phyloP scores from a whole-genome alignment of 495 filamentous ascomycete species.

The Podospora anserina region DNA sequence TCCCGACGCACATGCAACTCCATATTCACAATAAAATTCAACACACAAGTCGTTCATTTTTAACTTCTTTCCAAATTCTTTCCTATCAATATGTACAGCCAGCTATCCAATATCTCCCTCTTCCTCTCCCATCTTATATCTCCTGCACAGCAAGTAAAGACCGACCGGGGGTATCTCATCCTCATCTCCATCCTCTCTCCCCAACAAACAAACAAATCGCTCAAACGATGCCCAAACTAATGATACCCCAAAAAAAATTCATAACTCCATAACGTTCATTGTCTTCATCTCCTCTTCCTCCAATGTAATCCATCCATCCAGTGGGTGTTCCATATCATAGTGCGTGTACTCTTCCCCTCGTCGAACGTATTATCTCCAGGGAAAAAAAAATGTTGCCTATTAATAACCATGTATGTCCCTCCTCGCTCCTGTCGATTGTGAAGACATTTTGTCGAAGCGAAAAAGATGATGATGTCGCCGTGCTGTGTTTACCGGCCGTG shows the following conservation, averaged over 20 bases:
- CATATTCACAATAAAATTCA: background rate
- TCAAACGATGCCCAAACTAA: slow-evolving; percentile 3
- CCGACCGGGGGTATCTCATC: background rate
- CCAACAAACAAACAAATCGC: background rate
- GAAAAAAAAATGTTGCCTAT: background rate
- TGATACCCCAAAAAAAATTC: slow-evolving; percentile 4
- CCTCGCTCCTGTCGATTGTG: slow-evolving; percentile 8
- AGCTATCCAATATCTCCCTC: background rate
- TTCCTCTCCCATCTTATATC: background rate
- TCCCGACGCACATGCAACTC: too few relatives aligned
- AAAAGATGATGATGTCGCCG: background rate
- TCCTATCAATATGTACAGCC: background rate
- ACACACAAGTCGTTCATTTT: background rate
- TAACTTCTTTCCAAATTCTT: background rate
- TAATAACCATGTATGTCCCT: background rate
- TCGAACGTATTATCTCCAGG: background rate
- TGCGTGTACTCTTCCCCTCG: background rate
- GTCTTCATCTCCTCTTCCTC: background rate
- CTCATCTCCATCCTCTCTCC: background rate
- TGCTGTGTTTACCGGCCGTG: slow-evolving; percentile 9
- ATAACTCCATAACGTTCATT: slow-evolving; percentile 6
- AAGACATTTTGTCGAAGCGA: slow-evolving; percentile 3
- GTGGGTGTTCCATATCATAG: background rate
- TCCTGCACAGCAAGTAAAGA: slow-evolving; percentile 11
- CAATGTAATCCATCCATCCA: background rate